phyloP scores from a whole-genome alignment of 148 eudicot species.

The Rhododendron ovatum region DNA sequence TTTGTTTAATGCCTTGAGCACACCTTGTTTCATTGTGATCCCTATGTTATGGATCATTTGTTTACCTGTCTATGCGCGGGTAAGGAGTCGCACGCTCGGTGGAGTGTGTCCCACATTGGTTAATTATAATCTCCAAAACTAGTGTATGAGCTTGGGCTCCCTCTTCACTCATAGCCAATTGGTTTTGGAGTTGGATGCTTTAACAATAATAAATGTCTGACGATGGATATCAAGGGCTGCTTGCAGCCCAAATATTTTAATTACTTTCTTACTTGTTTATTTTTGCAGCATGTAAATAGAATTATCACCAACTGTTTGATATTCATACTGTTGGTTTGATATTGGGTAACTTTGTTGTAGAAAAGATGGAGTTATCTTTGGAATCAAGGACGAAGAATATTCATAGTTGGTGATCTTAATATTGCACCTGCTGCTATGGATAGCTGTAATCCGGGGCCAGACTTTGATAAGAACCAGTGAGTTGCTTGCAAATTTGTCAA shows the following conservation, averaged over 20 bases:
- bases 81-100: not conserved
- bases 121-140: not conserved
- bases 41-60: not conserved
- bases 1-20: not conserved
- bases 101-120: not conserved
- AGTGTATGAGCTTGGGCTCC: not conserved
- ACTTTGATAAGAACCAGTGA: conserved; percentile 88
- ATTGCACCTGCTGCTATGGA: conserved; percentile 87
- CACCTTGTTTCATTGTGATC: not conserved
- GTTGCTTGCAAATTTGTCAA: conserved; percentile 18
- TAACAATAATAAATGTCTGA: not conserved
- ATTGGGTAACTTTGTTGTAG: conserved; percentile 43
- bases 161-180: not conserved
- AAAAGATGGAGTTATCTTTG: conserved; percentile 88
- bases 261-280: not conserved
- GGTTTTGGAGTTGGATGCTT: not conserved
- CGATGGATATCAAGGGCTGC: not conserved
- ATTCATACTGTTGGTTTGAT: conserved; percentile 18
- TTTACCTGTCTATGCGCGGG: not conserved
- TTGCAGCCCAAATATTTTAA: not conserved
- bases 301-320: not conserved
- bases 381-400: conserved; percentile 59
- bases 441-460: conserved; percentile 89
- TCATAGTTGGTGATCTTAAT: conserved; percentile 90
- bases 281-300: not conserved